These are phyloP conservation scores for Funneliformis caledonium DNA, from an alignment of 371 early-diverging fungal genomes.

Conservation along the genomic window DNA sequence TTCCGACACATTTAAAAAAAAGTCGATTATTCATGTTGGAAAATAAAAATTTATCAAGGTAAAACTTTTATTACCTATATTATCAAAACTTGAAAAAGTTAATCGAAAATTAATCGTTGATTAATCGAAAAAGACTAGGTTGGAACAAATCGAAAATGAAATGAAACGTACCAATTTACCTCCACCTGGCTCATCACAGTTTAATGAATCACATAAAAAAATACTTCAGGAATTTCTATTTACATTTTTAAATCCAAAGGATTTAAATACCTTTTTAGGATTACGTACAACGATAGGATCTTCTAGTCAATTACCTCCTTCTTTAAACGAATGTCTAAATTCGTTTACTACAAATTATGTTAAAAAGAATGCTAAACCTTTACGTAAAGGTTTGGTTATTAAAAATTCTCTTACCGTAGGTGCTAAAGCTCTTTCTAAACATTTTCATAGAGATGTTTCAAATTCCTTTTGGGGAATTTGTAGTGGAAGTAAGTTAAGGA, in stretches of 20 bases:
- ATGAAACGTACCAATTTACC: conserved; percentile 25
- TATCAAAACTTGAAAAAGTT: background rate
- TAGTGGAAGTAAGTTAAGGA: conserved; percentile 46
- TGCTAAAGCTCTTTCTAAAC: conserved; percentile 53
- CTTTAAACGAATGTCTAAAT: conserved; percentile 25
- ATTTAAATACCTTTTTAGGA: conserved; percentile 38
- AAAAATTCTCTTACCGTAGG: conserved; percentile 46
- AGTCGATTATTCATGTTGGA: conserved; percentile 37
- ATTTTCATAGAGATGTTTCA: conserved; percentile 51
- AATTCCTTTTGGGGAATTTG: conserved; percentile 49
- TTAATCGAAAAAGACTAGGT: conserved; percentile 20
- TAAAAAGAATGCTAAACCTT: conserved; percentile 1
- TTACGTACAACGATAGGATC: conserved; percentile 36
- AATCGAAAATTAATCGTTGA: background rate
- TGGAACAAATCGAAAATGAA: conserved; percentile 37
- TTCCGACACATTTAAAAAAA: conserved; percentile 11
- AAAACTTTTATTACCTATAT: background rate
- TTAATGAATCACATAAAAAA: conserved; percentile 7
- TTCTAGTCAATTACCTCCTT: conserved; percentile 22
- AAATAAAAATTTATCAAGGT: conserved; percentile 36
- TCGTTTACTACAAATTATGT: conserved; percentile 24
- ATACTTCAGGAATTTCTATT: conserved; percentile 32
- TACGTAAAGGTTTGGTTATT: background rate
- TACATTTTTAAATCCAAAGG: conserved; percentile 31
- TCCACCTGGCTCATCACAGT: background rate